Evolutionary conservation across 108 stramenopile genomes (phyloP).

Genomic region (Fragilaria crotonensis): DNA sequence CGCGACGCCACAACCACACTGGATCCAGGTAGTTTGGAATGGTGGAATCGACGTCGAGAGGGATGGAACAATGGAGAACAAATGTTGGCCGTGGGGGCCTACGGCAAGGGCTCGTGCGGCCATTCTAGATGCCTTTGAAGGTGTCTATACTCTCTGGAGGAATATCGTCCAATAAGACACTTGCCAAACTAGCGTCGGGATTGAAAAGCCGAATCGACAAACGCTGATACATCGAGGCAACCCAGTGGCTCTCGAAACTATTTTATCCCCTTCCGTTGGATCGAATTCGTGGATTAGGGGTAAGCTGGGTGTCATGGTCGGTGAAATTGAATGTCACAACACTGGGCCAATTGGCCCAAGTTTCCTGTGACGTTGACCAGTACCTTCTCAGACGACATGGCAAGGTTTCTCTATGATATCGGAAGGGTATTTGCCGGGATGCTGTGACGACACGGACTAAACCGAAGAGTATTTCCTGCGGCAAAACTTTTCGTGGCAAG

Average conservation of each 20-base stretch:
- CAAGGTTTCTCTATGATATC: background rate
- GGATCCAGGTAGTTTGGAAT: conserved; percentile 5
- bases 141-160: conserved; percentile 46
- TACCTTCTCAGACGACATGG: background rate
- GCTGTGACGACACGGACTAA: background rate
- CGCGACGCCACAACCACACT: conserved; percentile 4
- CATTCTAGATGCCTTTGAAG: conserved; percentile 22
- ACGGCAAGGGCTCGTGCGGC: conserved; percentile 21
- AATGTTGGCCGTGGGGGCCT: conserved; percentile 24
- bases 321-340: background rate
- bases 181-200: conserved; percentile 53
- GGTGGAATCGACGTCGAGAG: conserved; percentile 14
- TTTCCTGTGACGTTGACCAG: background rate
- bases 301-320: conserved; percentile 3
- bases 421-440: background rate
- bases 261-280: conserved; percentile 17
- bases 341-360: background rate
- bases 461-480: conserved; percentile 1
- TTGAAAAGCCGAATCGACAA: conserved; percentile 62
- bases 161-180: conserved; percentile 47
- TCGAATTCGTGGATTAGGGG: conserved; percentile 15
- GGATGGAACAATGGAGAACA: conserved; percentile 23
- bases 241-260: conserved; percentile 1
- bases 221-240: conserved; percentile 26
- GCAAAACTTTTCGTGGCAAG: conserved; percentile 5